Base-by-base conservation (phyloP, 495 filamentous ascomycete genomes). In the Penicillium maclennaniae region DNA sequence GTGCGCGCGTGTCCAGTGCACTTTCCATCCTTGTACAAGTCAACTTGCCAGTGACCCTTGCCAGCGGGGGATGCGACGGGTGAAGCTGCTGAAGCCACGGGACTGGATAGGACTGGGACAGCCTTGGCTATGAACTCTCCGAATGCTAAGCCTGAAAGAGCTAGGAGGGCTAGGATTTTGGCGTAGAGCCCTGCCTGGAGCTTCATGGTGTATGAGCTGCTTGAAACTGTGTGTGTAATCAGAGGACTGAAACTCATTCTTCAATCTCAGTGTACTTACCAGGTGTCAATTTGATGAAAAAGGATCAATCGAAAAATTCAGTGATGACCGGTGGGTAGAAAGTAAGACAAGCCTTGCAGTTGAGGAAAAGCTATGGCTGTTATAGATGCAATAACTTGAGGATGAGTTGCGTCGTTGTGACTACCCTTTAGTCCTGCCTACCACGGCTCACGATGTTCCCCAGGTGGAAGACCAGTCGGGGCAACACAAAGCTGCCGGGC, bases 41-140 rank as follows among this genome's bases (percentile, higher is more conserved):
- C 37, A 44, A 62, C 51, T 43, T 34, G 28, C 56, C 53, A 62
- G 41, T 43, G n/a, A 7, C 25, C 28, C 1, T n/a, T 40, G 46
- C 14, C 7, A 0, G 23, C n/a, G 23, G 42, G 4, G 1, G 16
- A 20, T 7, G 23, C 8, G 23, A 25, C 5, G 15, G 20, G 14
- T 8, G 23, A 14, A 20, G 7, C 6, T 21, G 8, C 14, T 14
- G 42, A 19, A 14, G 23, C 1, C 7, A 20, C 2, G 42, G 17
- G 5, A 21, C 19, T n/a, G 0, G 14, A 44, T 7, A 26, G 2
- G 19, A 42, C 14, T 16, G 40, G 40, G n/a, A 3, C 17, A 7
- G 16, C 10, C 3, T 3, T 42, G 23, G 15, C 6, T n/a, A 28
- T 34, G 31, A 14, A 14, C 0, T 14, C 3, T 34, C 31, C 31